These are phyloP conservation scores for Linderina pennispora DNA, from an alignment of 192 early-diverging fungal species.

Conservation along the genomic window DNA sequence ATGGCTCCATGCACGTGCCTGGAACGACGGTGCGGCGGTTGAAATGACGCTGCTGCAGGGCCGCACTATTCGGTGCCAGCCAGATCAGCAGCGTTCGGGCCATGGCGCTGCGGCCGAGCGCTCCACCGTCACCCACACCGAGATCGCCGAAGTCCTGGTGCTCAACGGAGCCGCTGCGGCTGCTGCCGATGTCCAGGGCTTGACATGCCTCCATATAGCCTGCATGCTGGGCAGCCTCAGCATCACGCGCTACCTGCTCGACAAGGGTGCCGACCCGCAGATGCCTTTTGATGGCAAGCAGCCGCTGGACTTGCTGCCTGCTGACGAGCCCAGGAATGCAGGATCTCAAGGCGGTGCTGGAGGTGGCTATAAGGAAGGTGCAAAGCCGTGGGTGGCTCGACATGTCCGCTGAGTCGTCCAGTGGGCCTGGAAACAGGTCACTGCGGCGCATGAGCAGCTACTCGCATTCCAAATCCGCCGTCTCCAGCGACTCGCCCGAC, in stretches of 20 bases:
- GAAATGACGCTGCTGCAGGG: slow-evolving; percentile 21
- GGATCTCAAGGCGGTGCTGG: no score
- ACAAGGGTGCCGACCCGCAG: slow-evolving; percentile 36
- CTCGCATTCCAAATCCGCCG: not conserved
- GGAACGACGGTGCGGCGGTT: not conserved
- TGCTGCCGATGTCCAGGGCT: no score
- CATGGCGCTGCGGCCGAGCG: no score
- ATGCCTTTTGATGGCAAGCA: slow-evolving; percentile 2
- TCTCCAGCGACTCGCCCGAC: not conserved
- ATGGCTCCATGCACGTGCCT: slow-evolving; percentile 10
- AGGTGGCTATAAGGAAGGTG: no score
- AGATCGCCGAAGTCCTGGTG: slow-evolving; percentile 36
- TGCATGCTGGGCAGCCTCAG: slow-evolving; percentile 7
- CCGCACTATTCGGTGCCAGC: slow-evolving; percentile 39
- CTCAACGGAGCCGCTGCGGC: slow-evolving; percentile 45
- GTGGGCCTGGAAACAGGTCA: not conserved
- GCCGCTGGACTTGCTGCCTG: slow-evolving; percentile 7
- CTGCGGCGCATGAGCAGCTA: no score
- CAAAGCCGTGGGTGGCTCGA: no score
- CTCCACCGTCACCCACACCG: no score
- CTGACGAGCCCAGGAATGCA: not conserved
- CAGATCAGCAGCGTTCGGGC: no score
- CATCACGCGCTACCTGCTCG: slow-evolving; percentile 16
- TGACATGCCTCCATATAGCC: slow-evolving; percentile 27
- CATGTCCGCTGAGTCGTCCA: not conserved